These are phyloP conservation scores for Begonia loranthoides DNA, from an alignment of 306 rosid species.

Conservation along the genomic window DNA sequence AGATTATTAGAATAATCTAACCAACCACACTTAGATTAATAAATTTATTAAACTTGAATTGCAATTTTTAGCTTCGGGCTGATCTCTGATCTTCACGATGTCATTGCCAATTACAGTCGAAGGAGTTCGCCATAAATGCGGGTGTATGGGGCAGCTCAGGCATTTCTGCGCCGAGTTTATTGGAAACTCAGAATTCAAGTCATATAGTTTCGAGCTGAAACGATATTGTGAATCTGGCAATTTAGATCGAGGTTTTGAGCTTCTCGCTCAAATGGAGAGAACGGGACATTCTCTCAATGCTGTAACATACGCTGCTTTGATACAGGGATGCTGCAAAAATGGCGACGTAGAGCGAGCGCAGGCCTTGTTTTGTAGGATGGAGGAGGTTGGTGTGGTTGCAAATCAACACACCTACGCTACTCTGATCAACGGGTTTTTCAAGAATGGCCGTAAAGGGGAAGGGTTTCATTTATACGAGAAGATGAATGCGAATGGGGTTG, in stretches of 20 bases:
- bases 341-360: slow-evolving; percentile 45
- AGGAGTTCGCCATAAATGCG: too few species aligned
- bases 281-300: slow-evolving; percentile 42
- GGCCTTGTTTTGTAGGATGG: slow-evolving; percentile 51
- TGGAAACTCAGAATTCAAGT: slow-evolving; percentile 28
- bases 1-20: too few species aligned
- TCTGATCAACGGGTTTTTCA: slow-evolving; percentile 61
- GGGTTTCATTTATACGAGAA: slow-evolving; percentile 56
- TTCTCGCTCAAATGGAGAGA: slow-evolving; percentile 33
- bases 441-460: slow-evolving; percentile 44
- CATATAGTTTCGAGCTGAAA: slow-evolving; percentile 55
- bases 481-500: slow-evolving; percentile 41
- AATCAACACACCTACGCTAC: slow-evolving; percentile 52
- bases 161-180: slow-evolving; percentile 29
- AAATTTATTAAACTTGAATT: too few species aligned
- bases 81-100: too few species aligned
- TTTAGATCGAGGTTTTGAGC: slow-evolving; percentile 39
- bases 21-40: too few species aligned
- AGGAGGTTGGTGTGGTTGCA: slow-evolving; percentile 35
- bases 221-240: slow-evolving; percentile 55
- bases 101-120: too few species aligned
- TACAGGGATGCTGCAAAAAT: slow-evolving; percentile 68
- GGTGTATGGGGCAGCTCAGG: slow-evolving; percentile 9
- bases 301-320: slow-evolving; percentile 54
- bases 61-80: too few species aligned